phyloP scores from a whole-genome alignment of 257 asterid species.

The Solanum clarkiae region DNA sequence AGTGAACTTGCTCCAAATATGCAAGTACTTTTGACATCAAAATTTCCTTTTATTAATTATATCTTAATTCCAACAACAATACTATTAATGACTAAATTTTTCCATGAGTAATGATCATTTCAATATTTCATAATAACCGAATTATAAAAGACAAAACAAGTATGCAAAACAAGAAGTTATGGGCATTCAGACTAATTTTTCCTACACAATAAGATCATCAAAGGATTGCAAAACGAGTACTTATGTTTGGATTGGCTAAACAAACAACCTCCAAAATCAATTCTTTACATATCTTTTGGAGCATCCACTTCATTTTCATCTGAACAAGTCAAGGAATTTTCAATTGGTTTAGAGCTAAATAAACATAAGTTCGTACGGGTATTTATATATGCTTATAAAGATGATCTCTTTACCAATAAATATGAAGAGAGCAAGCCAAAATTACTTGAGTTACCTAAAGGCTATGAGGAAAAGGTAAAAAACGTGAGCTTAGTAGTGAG shows the following conservation, averaged over 20 bases:
- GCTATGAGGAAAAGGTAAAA: not conserved
- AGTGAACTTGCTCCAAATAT: no score
- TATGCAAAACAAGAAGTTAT: conserved; percentile 2
- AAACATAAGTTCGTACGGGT: conserved; percentile 7
- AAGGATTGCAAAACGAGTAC: not conserved
- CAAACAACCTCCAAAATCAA: conserved; percentile 20
- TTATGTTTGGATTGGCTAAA: conserved; percentile 44
- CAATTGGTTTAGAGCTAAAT: conserved; percentile 30
- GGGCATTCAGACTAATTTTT: conserved; percentile 45
- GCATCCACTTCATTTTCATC: conserved; percentile 16
- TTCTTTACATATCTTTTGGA: conserved; percentile 33
- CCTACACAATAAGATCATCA: not conserved
- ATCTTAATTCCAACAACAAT: no score
- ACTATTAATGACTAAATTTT: no score
- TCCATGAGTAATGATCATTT: no score
- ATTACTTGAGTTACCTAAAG: conserved; percentile 2
- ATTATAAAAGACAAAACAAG: no score
- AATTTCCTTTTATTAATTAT: no score
- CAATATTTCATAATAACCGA: no score
- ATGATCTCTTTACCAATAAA: not conserved
- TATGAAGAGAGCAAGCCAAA: not conserved
- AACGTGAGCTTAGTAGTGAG: not conserved
- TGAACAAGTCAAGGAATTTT: conserved; percentile 21
- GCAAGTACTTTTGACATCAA: no score
- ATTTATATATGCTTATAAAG: not conserved